phyloP scores from a whole-genome alignment of 345 rosid species.

The Ceriops tagal region DNA sequence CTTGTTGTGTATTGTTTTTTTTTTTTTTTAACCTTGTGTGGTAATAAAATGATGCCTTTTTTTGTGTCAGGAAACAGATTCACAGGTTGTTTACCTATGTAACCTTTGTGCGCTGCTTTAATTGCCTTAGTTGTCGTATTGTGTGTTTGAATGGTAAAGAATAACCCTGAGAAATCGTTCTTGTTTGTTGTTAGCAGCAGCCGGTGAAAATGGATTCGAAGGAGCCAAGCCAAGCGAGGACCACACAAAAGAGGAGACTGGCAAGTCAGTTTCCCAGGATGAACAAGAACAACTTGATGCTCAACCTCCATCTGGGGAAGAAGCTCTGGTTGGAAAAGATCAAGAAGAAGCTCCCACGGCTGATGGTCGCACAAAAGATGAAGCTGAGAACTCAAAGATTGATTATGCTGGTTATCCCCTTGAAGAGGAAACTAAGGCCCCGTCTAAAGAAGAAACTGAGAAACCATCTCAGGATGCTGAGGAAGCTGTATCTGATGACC shows the following conservation, averaged over 20 bases:
- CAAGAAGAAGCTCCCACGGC: neutral
- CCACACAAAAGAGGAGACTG: conserved; percentile 15
- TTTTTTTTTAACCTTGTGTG: too few species aligned
- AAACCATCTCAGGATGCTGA: conserved; percentile 13
- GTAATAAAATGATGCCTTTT: too few species aligned
- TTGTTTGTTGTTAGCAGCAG: conserved; percentile 20
- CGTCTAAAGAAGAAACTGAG: conserved; percentile 21
- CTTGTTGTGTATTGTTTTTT: too few species aligned
- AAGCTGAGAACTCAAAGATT: neutral
- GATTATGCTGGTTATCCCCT: conserved; percentile 19
- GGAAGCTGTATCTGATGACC: conserved; percentile 28
- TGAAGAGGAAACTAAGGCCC: conserved; percentile 27
- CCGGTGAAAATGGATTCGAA: conserved; percentile 40
- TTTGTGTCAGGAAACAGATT: too few species aligned
- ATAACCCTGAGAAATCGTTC: neutral
- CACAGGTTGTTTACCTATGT: too few species aligned
- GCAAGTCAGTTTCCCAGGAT: conserved; percentile 16
- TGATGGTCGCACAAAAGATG: neutral
- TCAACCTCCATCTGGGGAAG: neutral
- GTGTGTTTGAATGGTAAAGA: neutral
- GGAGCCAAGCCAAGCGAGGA: conserved; percentile 27
- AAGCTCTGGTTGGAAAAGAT: neutral
- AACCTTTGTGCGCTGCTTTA: neutral
- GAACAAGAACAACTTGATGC: conserved; percentile 26
- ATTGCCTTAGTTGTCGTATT: too few species aligned